Conservation (phyloP, 2,329 filamentous ascomycete species). For the Fusarium sp. region DNA sequence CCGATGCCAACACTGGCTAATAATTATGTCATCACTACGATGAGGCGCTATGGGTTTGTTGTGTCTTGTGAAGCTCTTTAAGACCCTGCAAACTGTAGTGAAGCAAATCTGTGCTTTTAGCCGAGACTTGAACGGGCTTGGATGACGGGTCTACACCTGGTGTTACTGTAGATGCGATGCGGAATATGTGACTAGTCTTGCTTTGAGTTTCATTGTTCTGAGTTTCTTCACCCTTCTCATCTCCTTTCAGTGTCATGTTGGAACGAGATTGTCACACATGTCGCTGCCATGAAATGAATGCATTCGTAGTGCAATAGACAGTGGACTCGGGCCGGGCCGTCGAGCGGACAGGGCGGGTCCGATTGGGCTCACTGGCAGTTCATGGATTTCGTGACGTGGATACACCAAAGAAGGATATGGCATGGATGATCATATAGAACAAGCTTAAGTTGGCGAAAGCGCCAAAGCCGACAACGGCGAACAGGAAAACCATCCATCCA, state of each 20-base stretch:
- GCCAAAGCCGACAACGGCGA: background rate
- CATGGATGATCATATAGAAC: background rate
- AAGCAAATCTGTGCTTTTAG: background rate
- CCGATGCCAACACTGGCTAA: background rate
- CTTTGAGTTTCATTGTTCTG: background rate
- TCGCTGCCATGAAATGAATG: background rate
- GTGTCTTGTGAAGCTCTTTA: background rate
- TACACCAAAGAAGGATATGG: background rate
- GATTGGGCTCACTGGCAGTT: background rate
- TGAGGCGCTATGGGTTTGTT: background rate
- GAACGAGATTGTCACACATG: background rate
- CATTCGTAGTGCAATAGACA: background rate
- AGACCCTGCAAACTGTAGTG: background rate
- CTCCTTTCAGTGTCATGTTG: background rate
- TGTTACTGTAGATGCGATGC: background rate
- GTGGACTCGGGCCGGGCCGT: background rate
- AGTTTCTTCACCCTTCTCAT: accelerated
- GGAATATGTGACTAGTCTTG: accelerated
- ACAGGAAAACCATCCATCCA: background rate
- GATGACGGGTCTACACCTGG: background rate
- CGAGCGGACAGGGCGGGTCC: background rate
- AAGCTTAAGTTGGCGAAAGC: background rate
- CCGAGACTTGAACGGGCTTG: background rate
- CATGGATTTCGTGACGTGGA: background rate
- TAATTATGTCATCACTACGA: background rate